A percentile compares a stretch with the other conserved stretches of the same genome.
phyloP scores from a whole-genome alignment of 2,329 filamentous ascomycete species.

The Aureobasidium leucospermi region DNA sequence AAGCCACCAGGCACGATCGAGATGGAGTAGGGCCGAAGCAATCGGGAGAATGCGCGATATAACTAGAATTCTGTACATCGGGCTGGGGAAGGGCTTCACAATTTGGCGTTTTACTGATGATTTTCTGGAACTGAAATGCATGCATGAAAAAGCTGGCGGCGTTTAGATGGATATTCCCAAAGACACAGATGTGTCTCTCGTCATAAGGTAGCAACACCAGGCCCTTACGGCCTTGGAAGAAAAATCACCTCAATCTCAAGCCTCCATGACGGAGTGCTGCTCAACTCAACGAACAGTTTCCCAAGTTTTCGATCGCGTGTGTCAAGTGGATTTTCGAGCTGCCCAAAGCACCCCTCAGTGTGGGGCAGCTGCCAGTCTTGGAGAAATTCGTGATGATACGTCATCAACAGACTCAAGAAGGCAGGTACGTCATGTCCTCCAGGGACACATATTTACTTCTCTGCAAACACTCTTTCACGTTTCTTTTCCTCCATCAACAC shows the following conservation, averaged over 20 bases:
- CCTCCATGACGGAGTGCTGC: slow-evolving; percentile 12
- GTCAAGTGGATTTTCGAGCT: slow-evolving; percentile 9
- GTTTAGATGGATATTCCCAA: slow-evolving; percentile 3
- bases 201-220: background rate
- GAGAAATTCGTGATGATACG: background rate
- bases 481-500: slow-evolving; percentile 7
- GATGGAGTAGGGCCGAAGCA: slow-evolving; percentile 50
- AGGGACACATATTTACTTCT: slow-evolving; percentile 6
- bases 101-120: slow-evolving; percentile 13
- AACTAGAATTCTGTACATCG: slow-evolving; percentile 2
- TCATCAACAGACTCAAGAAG: background rate
- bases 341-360: slow-evolving; percentile 3
- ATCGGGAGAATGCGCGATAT: slow-evolving; percentile 6
- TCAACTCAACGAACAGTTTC: background rate
- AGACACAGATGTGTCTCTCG: background rate
- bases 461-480: slow-evolving; percentile 10
- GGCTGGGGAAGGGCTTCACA: background rate
- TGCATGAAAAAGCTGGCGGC: slow-evolving; percentile 11
- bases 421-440: background rate
- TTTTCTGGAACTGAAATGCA: slow-evolving; percentile 10
- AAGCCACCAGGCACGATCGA: slow-evolving; percentile 68
- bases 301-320: slow-evolving; percentile 4
- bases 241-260: background rate
- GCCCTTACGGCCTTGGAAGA: background rate
- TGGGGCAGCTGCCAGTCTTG: background rate